Evolutionary conservation across 306 rosid species (phyloP).

Genomic region (Amphicarpaea edgeworthii): DNA sequence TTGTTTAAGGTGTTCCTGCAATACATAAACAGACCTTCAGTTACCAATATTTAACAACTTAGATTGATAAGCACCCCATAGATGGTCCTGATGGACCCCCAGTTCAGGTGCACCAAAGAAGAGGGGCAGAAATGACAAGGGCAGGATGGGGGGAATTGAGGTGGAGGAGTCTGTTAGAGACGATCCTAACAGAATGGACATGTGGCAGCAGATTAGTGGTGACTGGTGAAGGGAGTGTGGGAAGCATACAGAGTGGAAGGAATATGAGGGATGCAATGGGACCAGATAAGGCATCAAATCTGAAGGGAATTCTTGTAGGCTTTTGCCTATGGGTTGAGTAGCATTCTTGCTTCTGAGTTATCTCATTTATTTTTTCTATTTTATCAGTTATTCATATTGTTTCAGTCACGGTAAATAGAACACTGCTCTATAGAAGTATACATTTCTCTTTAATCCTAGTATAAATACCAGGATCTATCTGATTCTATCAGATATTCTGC

Average conservation of each 20-base stretch:
- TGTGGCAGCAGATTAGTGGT: not conserved
- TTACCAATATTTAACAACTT: slow-evolving; percentile 33
- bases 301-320: not conserved
- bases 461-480: not conserved
- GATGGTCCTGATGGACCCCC: not conserved
- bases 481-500: not conserved
- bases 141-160: slow-evolving; percentile 12
- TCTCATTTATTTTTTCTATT: not conserved
- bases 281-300: not conserved
- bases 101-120: not conserved
- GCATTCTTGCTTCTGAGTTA: not conserved
- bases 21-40: slow-evolving; percentile 37
- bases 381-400: not conserved
- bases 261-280: not conserved
- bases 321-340: not conserved
- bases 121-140: not conserved
- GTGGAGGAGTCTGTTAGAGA: not conserved
- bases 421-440: not conserved
- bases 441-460: not conserved
- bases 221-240: not conserved
- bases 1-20: slow-evolving; percentile 93
- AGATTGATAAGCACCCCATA: not conserved
- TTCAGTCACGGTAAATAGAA: not conserved
- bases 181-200: slow-evolving; percentile 7
- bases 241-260: not conserved